phyloP scores from a whole-genome alignment of 208 protist species.

The Angomonas deanei region DNA sequence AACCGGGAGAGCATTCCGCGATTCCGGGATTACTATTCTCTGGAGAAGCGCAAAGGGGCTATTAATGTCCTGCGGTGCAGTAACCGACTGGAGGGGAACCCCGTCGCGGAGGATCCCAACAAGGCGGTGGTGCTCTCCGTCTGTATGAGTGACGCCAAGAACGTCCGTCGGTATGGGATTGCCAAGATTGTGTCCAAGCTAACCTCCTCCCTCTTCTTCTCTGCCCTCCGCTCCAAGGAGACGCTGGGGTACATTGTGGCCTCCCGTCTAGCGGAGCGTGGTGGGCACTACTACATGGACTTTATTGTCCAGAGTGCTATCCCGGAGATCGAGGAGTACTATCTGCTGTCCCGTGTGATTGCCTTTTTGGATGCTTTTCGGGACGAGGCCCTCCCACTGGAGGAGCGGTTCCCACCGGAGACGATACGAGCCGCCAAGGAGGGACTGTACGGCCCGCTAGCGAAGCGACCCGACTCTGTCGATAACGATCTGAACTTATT shows the following conservation, averaged over 20 bases:
- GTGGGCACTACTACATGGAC: too few species aligned
- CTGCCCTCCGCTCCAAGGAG: not conserved
- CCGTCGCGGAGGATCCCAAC: not conserved
- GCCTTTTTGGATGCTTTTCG: constrained; percentile 1
- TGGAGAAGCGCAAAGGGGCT: not conserved
- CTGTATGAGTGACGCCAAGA: not conserved
- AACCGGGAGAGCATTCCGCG: not conserved
- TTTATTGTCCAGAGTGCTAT: not conserved
- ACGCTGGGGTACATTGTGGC: constrained; percentile 2
- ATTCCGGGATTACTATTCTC: not conserved
- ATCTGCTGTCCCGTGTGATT: not conserved
- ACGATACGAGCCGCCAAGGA: not conserved
- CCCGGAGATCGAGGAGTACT: not conserved
- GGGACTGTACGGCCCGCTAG: not conserved
- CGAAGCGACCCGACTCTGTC: not conserved
- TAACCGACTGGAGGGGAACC: not conserved
- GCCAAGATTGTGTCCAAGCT: not conserved
- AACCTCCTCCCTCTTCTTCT: not conserved
- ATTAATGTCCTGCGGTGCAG: not conserved
- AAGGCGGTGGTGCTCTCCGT: not conserved
- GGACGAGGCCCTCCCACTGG: not conserved
- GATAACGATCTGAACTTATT: not conserved
- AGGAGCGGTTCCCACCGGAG: not conserved
- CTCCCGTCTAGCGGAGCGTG: not conserved
- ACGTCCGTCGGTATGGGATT: not conserved